Evolutionary conservation across 2,329 filamentous ascomycete genomes (phyloP).

Genomic region (Metarhizium robertsii): DNA sequence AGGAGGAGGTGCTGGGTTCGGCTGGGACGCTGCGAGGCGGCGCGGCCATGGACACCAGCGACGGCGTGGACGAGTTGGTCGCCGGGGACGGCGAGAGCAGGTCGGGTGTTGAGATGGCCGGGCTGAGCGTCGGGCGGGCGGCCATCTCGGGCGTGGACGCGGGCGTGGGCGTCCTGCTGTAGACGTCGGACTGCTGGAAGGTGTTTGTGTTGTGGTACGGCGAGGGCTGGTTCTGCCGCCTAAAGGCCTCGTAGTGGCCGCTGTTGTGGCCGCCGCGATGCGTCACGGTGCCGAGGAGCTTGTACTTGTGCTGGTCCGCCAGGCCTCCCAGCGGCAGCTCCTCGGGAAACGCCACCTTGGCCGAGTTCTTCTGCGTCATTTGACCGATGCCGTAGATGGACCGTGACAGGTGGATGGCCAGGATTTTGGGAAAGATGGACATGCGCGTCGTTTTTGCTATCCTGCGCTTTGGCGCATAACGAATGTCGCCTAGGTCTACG

Average conservation of each 20-base stretch:
- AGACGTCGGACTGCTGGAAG: constrained; percentile 67
- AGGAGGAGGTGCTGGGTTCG: constrained; percentile 15
- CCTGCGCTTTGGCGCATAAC: constrained; percentile 66
- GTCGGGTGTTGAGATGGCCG: constrained; percentile 38
- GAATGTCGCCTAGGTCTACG: constrained; percentile 65
- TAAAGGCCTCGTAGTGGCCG: constrained; percentile 94
- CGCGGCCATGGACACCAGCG: constrained; percentile 22
- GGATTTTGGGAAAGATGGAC: constrained; percentile 76
- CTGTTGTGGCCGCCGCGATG: constrained; percentile 95
- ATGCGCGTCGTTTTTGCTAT: constrained; percentile 87
- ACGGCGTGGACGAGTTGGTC: constrained; percentile 25
- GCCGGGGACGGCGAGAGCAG: constrained; percentile 30
- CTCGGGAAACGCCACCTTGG: constrained; percentile 89
- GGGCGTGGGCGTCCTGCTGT: constrained; percentile 52
- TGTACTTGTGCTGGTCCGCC: constrained; percentile 69
- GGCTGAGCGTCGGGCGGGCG: constrained; percentile 29
- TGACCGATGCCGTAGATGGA: constrained; percentile 78
- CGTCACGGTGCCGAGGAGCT: constrained; percentile 76
- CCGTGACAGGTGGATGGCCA: constrained; percentile 85
- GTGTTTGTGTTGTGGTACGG: constrained; percentile 77
- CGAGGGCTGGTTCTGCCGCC: constrained; percentile 68
- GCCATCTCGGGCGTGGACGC: constrained; percentile 37
- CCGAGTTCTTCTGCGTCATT: constrained; percentile 82
- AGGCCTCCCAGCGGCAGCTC: constrained; percentile 73
- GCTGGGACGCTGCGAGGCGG: constrained; percentile 23